Percentiles rank a stretch among this genome's conserved stretches.
Evolutionary conservation across 768 basidiomycete species (phyloP).

Genomic region (Lactarius tabidus): DNA sequence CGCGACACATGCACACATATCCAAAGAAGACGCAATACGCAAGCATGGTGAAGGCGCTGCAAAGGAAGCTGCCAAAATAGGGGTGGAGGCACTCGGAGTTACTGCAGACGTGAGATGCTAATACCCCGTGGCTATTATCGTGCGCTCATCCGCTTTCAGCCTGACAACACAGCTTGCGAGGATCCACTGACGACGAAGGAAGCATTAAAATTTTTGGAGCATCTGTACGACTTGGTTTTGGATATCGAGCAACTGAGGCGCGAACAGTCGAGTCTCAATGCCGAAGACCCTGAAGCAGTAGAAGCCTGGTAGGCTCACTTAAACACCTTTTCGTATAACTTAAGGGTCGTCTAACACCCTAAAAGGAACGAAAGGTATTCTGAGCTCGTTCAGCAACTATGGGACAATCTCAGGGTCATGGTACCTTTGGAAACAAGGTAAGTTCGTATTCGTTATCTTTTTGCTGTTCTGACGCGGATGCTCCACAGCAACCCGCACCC

Average conservation of each 20-base stretch:
- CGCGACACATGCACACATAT: slow-evolving; percentile 46
- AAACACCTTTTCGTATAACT: background rate
- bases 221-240: slow-evolving; percentile 79
- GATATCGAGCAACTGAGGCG: slow-evolving; percentile 82
- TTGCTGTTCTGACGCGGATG: background rate
- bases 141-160: slow-evolving; percentile 36
- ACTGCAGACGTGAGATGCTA: slow-evolving; percentile 46
- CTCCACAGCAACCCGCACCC: slow-evolving; percentile 81
- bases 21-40: slow-evolving; percentile 47
- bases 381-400: slow-evolving; percentile 62
- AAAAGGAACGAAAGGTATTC: slow-evolving; percentile 57
- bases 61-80: slow-evolving; percentile 70
- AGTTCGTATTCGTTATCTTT: slow-evolving; percentile 14
- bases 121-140: background rate
- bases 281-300: slow-evolving; percentile 40
- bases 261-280: slow-evolving; percentile 66
- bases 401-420: slow-evolving; percentile 80
- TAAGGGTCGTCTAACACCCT: background rate
- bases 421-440: slow-evolving; percentile 93
- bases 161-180: slow-evolving; percentile 55
- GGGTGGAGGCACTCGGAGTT: slow-evolving; percentile 64
- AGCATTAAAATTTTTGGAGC: slow-evolving; percentile 74
- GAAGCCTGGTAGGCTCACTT: slow-evolving; percentile 38
- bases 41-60: slow-evolving; percentile 53
- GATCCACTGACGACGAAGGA: slow-evolving; percentile 80